Percentiles rank a stretch among this genome's conserved stretches.
Evolutionary conservation across 192 early-diverging fungal species (phyloP).

Genomic region (Dispira parvispora): DNA sequence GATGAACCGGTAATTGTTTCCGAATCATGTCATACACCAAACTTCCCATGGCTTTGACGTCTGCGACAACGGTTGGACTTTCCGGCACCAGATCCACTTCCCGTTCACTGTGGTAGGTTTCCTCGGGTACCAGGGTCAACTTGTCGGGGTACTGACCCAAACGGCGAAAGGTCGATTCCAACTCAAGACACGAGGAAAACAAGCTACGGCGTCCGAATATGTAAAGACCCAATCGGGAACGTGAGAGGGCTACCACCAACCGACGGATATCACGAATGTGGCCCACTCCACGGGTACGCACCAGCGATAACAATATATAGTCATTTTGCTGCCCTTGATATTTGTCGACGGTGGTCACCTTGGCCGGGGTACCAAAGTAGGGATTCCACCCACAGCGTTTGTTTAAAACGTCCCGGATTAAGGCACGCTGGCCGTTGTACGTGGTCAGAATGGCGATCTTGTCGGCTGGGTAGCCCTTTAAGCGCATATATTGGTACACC

Average conservation of each 20-base stretch:
- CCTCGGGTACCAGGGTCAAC: slow-evolving; percentile 35
- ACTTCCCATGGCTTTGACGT: slow-evolving; percentile 20
- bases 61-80: slow-evolving; percentile 12
- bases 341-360: slow-evolving; percentile 87
- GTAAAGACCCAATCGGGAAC: slow-evolving; percentile 86
- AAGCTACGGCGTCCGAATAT: slow-evolving; percentile 63
- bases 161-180: slow-evolving; percentile 45
- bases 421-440: slow-evolving; percentile 90
- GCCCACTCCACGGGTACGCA: slow-evolving; percentile 76
- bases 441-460: slow-evolving; percentile 88
- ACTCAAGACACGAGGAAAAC: slow-evolving; percentile 69
- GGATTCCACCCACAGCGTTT: slow-evolving; percentile 75
- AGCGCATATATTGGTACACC: slow-evolving; percentile 88
- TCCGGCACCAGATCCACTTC: slow-evolving; percentile 12
- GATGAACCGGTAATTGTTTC: background rate
- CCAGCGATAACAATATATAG: slow-evolving; percentile 83
- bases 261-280: slow-evolving; percentile 88
- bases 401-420: slow-evolving; percentile 80
- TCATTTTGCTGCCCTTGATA: slow-evolving; percentile 95
- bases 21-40: slow-evolving; percentile 15
- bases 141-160: slow-evolving; percentile 47
- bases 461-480: slow-evolving; percentile 80
- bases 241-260: slow-evolving; percentile 83
- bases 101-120: slow-evolving; percentile 22
- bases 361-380: slow-evolving; percentile 59